A percentile compares a stretch with the other conserved stretches of the same genome.
Conservation (phyloP, 345 rosid species). For the Gossypium bickii region DNA sequence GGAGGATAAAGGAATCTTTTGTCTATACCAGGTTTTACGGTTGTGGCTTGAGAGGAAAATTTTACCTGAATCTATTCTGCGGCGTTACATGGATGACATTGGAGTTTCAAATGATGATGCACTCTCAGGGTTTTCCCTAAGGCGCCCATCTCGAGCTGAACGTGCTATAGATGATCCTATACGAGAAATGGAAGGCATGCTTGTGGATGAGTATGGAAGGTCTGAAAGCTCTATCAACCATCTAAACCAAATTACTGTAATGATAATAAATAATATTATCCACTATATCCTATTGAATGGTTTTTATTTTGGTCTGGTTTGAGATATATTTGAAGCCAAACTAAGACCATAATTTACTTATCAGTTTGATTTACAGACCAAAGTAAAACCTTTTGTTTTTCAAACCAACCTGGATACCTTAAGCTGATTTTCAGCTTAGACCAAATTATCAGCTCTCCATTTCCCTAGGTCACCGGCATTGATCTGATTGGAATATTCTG, state of each 20-base stretch:
- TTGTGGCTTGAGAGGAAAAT: slow-evolving; percentile 92
- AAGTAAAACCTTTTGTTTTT: not conserved
- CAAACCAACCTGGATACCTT: not conserved
- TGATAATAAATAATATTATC: not conserved
- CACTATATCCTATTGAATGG: not conserved
- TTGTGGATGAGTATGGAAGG: slow-evolving; percentile 99
- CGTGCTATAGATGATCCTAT: slow-evolving; percentile 93
- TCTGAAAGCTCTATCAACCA: slow-evolving; percentile 21
- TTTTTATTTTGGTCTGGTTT: not conserved
- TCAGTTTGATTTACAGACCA: not conserved
- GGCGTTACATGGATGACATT: slow-evolving; percentile 71
- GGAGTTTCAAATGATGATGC: slow-evolving; percentile 70
- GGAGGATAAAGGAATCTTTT: not conserved
- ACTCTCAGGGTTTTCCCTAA: slow-evolving; percentile 51
- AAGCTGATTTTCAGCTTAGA: not conserved
- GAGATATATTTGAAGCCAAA: not conserved
- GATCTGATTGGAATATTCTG: slow-evolving; percentile 1
- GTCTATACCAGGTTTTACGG: slow-evolving; percentile 60
- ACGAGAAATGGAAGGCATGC: slow-evolving; percentile 98
- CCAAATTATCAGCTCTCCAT: not conserved
- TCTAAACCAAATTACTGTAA: not conserved
- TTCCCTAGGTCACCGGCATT: not conserved
- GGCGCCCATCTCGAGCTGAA: slow-evolving; percentile 90
- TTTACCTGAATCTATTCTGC: slow-evolving; percentile 70
- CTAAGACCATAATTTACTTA: not conserved